Evolutionary conservation across 768 basidiomycete species (phyloP).

Genomic region (Piloderma croceum): DNA sequence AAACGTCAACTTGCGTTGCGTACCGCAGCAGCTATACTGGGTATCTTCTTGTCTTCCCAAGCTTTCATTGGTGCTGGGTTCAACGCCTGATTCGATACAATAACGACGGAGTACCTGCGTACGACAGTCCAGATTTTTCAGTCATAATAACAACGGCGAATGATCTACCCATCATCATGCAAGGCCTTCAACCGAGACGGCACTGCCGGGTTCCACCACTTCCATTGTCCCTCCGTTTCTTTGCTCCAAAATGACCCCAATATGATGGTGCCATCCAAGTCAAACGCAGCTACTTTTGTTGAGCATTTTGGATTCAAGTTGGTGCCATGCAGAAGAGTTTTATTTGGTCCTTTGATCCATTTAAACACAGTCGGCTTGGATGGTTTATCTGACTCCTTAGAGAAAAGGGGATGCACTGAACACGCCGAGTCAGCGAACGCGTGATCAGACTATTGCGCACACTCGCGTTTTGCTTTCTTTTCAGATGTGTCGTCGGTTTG

Average conservation of each 20-base stretch:
- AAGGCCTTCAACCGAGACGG: constrained; percentile 57
- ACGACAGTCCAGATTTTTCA: neutral
- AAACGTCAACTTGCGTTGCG: constrained; percentile 14
- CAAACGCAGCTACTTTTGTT: constrained; percentile 53
- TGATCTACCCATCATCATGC: constrained; percentile 53
- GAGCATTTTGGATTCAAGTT: constrained; percentile 25
- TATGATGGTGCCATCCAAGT: constrained; percentile 68
- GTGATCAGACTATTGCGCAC: too few relatives aligned
- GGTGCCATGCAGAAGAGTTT: constrained; percentile 31
- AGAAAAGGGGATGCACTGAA: constrained; percentile 33
- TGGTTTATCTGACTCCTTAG: constrained; percentile 15
- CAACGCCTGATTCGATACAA: constrained; percentile 78
- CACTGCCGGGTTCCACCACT: constrained; percentile 71
- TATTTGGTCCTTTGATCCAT: constrained; percentile 24
- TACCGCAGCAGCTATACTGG: constrained; percentile 59
- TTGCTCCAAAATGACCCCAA: too few relatives aligned
- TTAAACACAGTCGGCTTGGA: constrained; percentile 3
- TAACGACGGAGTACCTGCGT: constrained; percentile 59
- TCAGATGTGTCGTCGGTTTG: too few relatives aligned
- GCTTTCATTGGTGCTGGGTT: constrained; percentile 40
- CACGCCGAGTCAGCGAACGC: too few relatives aligned
- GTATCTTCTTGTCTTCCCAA: constrained; percentile 80
- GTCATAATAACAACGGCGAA: neutral
- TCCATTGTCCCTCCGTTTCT: constrained; percentile 32
- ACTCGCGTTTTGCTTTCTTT: too few relatives aligned